These are phyloP conservation scores for Globisporangium lucens DNA, from an alignment of 352 stramenopile genomes.

Conservation along the genomic window DNA sequence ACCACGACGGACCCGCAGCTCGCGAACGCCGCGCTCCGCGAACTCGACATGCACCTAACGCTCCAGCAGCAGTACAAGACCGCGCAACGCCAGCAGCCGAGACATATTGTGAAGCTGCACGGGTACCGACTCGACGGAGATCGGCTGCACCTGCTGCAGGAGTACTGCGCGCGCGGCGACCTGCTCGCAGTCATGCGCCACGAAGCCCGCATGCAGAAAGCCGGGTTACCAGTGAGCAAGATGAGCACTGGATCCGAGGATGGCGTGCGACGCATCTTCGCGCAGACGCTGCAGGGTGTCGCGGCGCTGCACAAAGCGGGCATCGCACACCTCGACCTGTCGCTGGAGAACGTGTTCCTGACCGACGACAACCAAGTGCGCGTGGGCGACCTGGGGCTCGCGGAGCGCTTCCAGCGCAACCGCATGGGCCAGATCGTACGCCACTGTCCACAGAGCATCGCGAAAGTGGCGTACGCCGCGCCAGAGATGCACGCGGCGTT, in stretches of 20 bases:
- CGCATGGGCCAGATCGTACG: slow-evolving; percentile 26
- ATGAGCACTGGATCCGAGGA: slow-evolving; percentile 34
- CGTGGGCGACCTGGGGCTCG: slow-evolving; percentile 91
- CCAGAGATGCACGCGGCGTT: slow-evolving; percentile 46
- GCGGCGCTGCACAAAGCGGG: slow-evolving; percentile 78
- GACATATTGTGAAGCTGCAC: slow-evolving; percentile 52
- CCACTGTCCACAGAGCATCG: slow-evolving; percentile 20
- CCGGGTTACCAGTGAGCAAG: slow-evolving; percentile 27
- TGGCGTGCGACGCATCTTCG: slow-evolving; percentile 39
- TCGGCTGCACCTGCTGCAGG: slow-evolving; percentile 57
- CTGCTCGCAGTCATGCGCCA: slow-evolving; percentile 50
- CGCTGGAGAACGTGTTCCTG: slow-evolving; percentile 94
- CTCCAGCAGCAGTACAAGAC: slow-evolving; percentile 21
- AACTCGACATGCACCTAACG: slow-evolving; percentile 67
- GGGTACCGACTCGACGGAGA: slow-evolving; percentile 46
- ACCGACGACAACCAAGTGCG: slow-evolving; percentile 72
- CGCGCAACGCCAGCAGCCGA: background rate
- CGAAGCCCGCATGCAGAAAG: slow-evolving; percentile 43
- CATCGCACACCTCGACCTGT: slow-evolving; percentile 93
- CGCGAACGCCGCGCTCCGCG: slow-evolving; percentile 39
- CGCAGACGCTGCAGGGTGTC: slow-evolving; percentile 83
- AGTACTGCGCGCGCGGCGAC: slow-evolving; percentile 65
- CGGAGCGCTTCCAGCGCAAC: slow-evolving; percentile 32
- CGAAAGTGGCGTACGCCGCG: slow-evolving; percentile 67
- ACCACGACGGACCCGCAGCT: slow-evolving; percentile 24